Percentiles rank a stretch among this genome's conserved stretches.
These are phyloP conservation scores for Pueraria montana DNA, from an alignment of 306 rosid genomes.

Conservation along the genomic window DNA sequence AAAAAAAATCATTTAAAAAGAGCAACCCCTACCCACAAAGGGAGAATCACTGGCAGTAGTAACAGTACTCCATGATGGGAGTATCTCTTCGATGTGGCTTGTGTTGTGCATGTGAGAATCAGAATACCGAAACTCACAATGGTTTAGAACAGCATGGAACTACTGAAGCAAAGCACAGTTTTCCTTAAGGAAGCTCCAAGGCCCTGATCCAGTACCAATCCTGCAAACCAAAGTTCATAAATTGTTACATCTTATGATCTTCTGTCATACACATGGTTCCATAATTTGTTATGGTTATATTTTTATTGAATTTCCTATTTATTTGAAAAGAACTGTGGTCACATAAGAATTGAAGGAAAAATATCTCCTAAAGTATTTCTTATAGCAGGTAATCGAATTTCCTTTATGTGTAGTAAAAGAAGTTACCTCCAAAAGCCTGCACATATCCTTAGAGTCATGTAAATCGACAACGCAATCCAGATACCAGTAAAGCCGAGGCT, in stretches of 20 bases:
- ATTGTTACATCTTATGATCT: neutral
- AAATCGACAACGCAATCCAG: constrained; percentile 88
- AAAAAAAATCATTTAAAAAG: neutral
- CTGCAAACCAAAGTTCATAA: constrained; percentile 55
- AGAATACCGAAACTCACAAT: neutral
- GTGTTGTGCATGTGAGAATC: neutral
- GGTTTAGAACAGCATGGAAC: neutral
- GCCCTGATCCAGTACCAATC: constrained; percentile 86
- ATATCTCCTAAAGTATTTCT: neutral
- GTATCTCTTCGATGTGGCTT: neutral
- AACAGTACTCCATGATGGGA: neutral
- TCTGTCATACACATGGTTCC: neutral
- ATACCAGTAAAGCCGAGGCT: constrained; percentile 78
- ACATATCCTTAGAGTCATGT: constrained; percentile 73
- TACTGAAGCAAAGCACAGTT: neutral
- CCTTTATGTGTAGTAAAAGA: constrained; percentile 1
- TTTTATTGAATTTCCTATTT: neutral
- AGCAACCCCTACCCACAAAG: neutral
- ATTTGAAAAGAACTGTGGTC: neutral
- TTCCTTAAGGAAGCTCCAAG: constrained; percentile 72
- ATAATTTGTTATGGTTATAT: constrained; percentile 10
- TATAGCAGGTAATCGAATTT: neutral
- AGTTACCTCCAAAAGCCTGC: constrained; percentile 91
- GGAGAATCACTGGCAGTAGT: neutral
- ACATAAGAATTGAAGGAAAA: constrained; percentile 6